Conservation (phyloP, 163 green algal species). For the Trebouxia gelatinosa region DNA sequence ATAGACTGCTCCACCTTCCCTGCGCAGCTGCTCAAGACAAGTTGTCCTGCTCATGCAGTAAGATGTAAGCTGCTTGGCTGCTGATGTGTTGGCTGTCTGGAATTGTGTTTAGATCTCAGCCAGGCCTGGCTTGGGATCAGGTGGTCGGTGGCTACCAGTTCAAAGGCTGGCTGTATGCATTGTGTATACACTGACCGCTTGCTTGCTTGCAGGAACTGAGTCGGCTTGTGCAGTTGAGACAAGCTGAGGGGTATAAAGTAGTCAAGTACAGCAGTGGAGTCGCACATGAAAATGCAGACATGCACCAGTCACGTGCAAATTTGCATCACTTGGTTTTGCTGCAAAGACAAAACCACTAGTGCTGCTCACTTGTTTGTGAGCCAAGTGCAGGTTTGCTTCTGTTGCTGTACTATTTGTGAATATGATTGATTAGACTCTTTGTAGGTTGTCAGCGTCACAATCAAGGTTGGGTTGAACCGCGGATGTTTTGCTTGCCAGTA, state of each 20-base stretch:
- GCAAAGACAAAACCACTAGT: neutral
- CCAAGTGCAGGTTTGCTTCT: neutral
- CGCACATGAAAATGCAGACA: constrained; percentile 27
- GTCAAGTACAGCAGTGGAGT: constrained; percentile 29
- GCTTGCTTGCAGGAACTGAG: constrained; percentile 24
- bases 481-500: neutral
- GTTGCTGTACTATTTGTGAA: neutral
- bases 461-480: neutral
- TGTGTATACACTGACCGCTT: no score
- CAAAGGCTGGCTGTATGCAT: no score
- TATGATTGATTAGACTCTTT: neutral
- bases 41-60: neutral
- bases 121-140: neutral
- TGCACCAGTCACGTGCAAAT: constrained; percentile 9
- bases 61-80: no score
- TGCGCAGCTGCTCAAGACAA: neutral
- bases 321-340: constrained; percentile 32
- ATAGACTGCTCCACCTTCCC: neutral
- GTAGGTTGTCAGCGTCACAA: neutral
- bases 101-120: neutral
- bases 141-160: no score
- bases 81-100: no score
- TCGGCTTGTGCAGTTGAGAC: constrained; percentile 24
- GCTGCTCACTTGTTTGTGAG: neutral
- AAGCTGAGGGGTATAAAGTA: constrained; percentile 33